phyloP scores from a whole-genome alignment of 768 basidiomycete species.

The Calvatia gigantea region DNA sequence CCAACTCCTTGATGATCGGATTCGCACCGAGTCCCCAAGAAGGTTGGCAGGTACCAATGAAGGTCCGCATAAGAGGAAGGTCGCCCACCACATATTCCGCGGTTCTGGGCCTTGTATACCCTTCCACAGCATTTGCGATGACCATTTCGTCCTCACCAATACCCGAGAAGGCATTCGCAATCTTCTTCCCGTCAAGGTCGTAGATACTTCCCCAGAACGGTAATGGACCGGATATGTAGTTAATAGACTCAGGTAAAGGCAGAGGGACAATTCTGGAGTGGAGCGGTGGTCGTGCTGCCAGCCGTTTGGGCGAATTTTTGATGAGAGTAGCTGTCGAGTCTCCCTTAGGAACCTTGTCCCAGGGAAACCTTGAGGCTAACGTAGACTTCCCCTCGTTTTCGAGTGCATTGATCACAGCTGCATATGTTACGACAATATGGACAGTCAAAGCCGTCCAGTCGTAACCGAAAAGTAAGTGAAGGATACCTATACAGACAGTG shows the following conservation, averaged over 20 bases:
- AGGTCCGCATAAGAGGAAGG: constrained; percentile 4
- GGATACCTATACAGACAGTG: not conserved
- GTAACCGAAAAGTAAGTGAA: not conserved
- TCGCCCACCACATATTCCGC: not conserved
- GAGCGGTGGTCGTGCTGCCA: not conserved
- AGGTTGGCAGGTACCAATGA: constrained; percentile 14
- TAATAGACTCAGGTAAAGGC: not conserved
- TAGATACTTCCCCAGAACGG: constrained; percentile 7
- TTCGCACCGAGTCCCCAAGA: constrained; percentile 14
- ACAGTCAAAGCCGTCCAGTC: constrained; percentile 5
- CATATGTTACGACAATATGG: constrained; percentile 5
- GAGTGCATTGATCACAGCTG: constrained; percentile 9
- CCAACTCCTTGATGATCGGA: constrained; percentile 10
- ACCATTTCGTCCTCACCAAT: not conserved
- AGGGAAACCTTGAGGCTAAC: not conserved
- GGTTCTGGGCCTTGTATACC: not conserved
- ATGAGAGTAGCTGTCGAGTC: too few relatives aligned
- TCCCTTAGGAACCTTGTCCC: not conserved
- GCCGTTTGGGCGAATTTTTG: not conserved
- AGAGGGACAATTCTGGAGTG: not conserved
- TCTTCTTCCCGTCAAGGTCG: constrained; percentile 1
- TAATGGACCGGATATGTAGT: not conserved
- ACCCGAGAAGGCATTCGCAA: not conserved
- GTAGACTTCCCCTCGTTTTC: constrained; percentile 12
- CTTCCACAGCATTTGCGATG: not conserved